phyloP scores from a whole-genome alignment of 1,284 basidiomycete genomes.

The Tylopilus sp. region DNA sequence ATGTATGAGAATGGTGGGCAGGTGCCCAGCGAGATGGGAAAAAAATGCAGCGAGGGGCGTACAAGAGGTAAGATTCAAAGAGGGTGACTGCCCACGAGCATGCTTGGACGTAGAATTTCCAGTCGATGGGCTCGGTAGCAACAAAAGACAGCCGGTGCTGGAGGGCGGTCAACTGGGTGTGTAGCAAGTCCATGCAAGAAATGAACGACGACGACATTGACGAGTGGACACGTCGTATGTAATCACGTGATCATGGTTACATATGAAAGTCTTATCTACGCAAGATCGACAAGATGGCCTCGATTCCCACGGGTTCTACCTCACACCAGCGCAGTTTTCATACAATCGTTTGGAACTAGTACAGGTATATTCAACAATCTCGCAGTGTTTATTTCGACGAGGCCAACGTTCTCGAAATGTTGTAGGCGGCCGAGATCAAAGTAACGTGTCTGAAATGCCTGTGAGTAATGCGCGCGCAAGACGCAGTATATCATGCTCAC shows the following conservation, averaged over 20 bases:
- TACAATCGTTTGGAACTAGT: too few relatives aligned
- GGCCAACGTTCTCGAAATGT: conserved; percentile 69
- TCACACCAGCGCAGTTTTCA: too few relatives aligned
- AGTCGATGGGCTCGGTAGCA: conserved; percentile 64
- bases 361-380: too few relatives aligned
- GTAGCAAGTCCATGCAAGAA: conserved; percentile 60
- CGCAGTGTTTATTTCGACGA: conserved; percentile 26
- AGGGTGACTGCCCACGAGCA: conserved; percentile 81
- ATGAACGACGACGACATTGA: too few relatives aligned
- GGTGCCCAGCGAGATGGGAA: too few relatives aligned
- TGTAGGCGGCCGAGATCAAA: conserved; percentile 81
- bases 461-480: background rate
- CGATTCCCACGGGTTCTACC: too few relatives aligned
- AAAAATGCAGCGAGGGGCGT: conserved; percentile 40
- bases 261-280: background rate
- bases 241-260: too few relatives aligned
- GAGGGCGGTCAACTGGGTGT: conserved; percentile 59
- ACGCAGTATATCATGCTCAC: conserved; percentile 53
- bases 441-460: conserved; percentile 69
- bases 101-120: conserved; percentile 73
- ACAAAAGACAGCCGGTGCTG: conserved; percentile 67
- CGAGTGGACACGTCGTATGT: conserved; percentile 24
- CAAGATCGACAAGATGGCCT: too few relatives aligned
- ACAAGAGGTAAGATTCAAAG: conserved; percentile 86
- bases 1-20: too few relatives aligned